Evolutionary conservation across 2,329 filamentous ascomycete species (phyloP).

Genomic region (Talaromyces verruculosus): DNA sequence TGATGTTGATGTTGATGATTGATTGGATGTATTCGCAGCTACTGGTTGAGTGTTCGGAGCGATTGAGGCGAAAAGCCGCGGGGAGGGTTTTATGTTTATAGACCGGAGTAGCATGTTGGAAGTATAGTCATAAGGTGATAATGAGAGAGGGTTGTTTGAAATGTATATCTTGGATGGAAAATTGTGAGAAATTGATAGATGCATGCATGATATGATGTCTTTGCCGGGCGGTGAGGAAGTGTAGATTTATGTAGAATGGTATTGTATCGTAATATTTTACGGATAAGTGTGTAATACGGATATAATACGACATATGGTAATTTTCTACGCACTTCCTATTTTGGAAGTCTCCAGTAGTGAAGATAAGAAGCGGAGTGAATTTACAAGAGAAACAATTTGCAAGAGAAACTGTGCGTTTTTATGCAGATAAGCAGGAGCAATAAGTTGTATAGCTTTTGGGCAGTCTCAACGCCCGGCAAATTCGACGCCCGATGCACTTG

Average conservation of each 20-base stretch:
- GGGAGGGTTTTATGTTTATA: slow-evolving; percentile 7
- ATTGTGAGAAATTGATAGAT: neutral
- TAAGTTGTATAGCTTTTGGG: neutral
- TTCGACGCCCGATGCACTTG: neutral
- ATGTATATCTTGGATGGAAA: neutral
- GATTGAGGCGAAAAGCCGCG: slow-evolving; percentile 17
- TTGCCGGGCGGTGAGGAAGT: slow-evolving; percentile 7
- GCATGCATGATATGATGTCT: neutral
- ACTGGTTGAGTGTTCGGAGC: slow-evolving; percentile 11
- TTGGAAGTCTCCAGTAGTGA: neutral
- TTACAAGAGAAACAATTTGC: neutral
- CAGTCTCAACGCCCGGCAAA: neutral
- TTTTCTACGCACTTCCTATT: neutral
- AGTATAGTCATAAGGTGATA: neutral
- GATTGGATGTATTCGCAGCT: neutral
- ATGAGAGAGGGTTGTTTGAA: neutral
- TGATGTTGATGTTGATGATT: neutral
- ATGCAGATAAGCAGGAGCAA: too few relatives aligned
- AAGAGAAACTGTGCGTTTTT: neutral
- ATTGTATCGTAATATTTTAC: neutral
- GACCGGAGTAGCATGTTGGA: neutral
- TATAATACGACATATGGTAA: neutral
- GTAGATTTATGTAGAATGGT: neutral
- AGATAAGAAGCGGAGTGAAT: neutral
- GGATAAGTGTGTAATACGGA: neutral